phyloP scores from a whole-genome alignment of 805 yeast genomes.

The Starmera pachycereana region DNA sequence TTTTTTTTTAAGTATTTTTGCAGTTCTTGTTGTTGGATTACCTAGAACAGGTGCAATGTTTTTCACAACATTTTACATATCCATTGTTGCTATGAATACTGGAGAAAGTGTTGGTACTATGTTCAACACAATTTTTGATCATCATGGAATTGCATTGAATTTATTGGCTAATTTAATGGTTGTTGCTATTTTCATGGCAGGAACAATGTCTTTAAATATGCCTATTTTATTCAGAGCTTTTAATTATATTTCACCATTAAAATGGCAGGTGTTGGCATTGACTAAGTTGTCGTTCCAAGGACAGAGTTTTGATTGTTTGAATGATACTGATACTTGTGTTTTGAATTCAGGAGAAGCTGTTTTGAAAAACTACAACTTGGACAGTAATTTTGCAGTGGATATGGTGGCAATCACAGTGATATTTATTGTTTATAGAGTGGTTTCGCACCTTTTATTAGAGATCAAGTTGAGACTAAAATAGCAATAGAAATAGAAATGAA shows the following conservation, averaged over 20 bases:
- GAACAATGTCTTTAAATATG: slow-evolving; percentile 65
- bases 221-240: slow-evolving; percentile 56
- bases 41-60: slow-evolving; percentile 56
- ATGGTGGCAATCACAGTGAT: neutral
- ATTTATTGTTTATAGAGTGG: neutral
- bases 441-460: neutral
- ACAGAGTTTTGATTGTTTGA: slow-evolving; percentile 40
- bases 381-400: neutral
- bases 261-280: slow-evolving; percentile 52
- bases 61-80: slow-evolving; percentile 47
- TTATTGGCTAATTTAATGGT: slow-evolving; percentile 52
- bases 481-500: neutral
- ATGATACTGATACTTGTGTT: slow-evolving; percentile 32
- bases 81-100: slow-evolving; percentile 48
- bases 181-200: slow-evolving; percentile 71
- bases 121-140: slow-evolving; percentile 58
- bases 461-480: neutral
- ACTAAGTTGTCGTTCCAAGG: slow-evolving; percentile 49
- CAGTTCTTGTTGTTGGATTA: slow-evolving; percentile 62
- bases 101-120: slow-evolving; percentile 79
- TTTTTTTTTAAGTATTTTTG: slow-evolving; percentile 45
- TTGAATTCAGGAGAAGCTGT: slow-evolving; percentile 47
- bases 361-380: slow-evolving; percentile 37
- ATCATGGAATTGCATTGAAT: slow-evolving; percentile 70
- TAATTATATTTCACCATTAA: slow-evolving; percentile 64